phyloP scores from a whole-genome alignment of 768 basidiomycete species.

The Calocera cornea region DNA sequence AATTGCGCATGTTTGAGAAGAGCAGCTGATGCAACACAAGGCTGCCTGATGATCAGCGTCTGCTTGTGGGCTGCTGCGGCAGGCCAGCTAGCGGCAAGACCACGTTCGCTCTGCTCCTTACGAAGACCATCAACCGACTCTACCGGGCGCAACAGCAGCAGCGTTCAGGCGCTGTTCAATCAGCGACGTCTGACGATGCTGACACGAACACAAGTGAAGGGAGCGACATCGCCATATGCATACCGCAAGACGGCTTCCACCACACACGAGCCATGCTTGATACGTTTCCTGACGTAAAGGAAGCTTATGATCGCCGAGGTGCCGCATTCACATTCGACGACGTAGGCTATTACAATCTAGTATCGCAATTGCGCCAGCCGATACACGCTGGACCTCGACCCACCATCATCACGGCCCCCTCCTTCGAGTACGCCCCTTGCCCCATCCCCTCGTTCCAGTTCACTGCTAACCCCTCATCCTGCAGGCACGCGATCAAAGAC shows the following conservation, averaged over 20 bases:
- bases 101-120: slow-evolving; percentile 49
- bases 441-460: too few species aligned
- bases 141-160: slow-evolving; percentile 18
- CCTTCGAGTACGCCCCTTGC: too few species aligned
- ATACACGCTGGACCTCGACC: slow-evolving; percentile 4
- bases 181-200: slow-evolving; percentile 7
- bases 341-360: slow-evolving; percentile 52
- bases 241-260: slow-evolving; percentile 90
- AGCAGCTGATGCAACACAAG: background rate
- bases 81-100: slow-evolving; percentile 84
- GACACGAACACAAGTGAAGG: slow-evolving; percentile 3
- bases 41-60: slow-evolving; percentile 24
- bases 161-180: slow-evolving; percentile 7
- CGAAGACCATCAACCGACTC: slow-evolving; percentile 38
- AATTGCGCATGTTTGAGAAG: background rate
- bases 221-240: slow-evolving; percentile 39
- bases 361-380: slow-evolving; percentile 41
- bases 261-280: slow-evolving; percentile 66
- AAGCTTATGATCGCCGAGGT: slow-evolving; percentile 69
- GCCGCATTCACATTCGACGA: slow-evolving; percentile 87
- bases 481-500: slow-evolving; percentile 83
- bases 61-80: slow-evolving; percentile 61
- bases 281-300: slow-evolving; percentile 54
- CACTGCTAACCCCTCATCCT: too few species aligned
- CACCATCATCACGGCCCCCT: slow-evolving; percentile 45